Conservation (phyloP, 73 alveolate genomes). For the Symbiodinium pilosum region DNA sequence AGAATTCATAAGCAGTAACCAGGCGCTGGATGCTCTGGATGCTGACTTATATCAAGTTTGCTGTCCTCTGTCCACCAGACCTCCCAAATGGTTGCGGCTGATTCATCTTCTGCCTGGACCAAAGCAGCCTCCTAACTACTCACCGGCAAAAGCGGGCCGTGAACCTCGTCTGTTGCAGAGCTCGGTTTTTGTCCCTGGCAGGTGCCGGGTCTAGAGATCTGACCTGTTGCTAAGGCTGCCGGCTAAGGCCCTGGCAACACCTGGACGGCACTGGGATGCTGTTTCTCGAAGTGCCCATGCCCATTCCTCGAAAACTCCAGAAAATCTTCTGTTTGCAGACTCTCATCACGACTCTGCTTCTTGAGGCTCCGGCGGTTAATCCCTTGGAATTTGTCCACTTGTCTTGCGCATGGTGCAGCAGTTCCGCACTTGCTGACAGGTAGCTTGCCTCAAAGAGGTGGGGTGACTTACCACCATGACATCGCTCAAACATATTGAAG, state of each 20-base stretch:
- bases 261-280: conserved; percentile 27
- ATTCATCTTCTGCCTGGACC: not conserved
- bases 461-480: no score
- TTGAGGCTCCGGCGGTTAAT: not conserved
- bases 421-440: not conserved
- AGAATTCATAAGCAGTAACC: no score
- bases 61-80: conserved; percentile 94
- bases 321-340: not conserved
- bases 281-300: not conserved
- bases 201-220: not conserved
- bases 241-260: not conserved
- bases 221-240: no score
- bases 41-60: no score
- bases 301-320: not conserved
- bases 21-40: not conserved
- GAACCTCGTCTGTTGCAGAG: not conserved
- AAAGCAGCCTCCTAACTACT: not conserved
- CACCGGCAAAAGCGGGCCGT: not conserved
- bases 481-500: no score
- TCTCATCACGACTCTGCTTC: not conserved
- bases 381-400: conserved; percentile 37
- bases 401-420: not conserved
- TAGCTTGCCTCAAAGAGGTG: conserved; percentile 17
- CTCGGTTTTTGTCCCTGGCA: not conserved
- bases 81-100: conserved; percentile 71